These are phyloP conservation scores for Hura crepitans DNA, from an alignment of 441 rosid genomes.

Conservation along the genomic window DNA sequence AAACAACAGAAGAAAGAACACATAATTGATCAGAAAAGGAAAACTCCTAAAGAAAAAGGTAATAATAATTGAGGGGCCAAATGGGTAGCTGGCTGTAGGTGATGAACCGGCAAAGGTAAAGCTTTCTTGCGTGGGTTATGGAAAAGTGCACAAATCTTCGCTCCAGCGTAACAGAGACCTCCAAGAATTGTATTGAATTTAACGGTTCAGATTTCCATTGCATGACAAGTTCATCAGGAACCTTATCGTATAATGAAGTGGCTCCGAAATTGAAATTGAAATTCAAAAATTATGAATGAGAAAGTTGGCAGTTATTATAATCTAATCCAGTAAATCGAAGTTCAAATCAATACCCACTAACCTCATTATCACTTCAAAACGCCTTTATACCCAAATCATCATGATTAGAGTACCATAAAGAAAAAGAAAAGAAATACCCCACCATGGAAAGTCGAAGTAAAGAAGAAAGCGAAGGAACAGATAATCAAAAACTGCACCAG, in stretches of 20 bases:
- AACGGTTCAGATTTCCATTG: not conserved
- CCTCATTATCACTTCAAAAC: not conserved
- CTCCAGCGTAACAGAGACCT: too few relatives aligned
- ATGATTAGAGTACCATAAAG: slow-evolving; percentile 8
- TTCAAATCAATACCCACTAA: slow-evolving; percentile 30
- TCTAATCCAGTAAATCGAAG: slow-evolving; percentile 20
- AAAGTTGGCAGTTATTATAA: slow-evolving; percentile 29
- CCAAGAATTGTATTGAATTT: not conserved
- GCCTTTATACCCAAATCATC: slow-evolving; percentile 3
- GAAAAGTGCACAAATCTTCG: not conserved
- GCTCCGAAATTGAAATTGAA: slow-evolving; percentile 22
- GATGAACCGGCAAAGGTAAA: not conserved
- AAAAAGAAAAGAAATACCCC: slow-evolving; percentile 22
- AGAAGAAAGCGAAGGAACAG: slow-evolving; percentile 14
- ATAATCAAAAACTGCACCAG: slow-evolving; percentile 25
- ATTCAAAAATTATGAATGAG: slow-evolving; percentile 26
- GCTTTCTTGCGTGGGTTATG: not conserved
- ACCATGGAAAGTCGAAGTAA: slow-evolving; percentile 30
- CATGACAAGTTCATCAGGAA: not conserved
- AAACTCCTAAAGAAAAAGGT: not conserved
- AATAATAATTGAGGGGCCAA: not conserved
- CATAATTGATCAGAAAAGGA: not conserved
- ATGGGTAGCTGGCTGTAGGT: not conserved
- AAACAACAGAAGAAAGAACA: not conserved
- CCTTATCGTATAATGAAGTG: not conserved